Evolutionary conservation across 1,139 yeast species (phyloP).

Genomic region (Geotrichum siamense): DNA sequence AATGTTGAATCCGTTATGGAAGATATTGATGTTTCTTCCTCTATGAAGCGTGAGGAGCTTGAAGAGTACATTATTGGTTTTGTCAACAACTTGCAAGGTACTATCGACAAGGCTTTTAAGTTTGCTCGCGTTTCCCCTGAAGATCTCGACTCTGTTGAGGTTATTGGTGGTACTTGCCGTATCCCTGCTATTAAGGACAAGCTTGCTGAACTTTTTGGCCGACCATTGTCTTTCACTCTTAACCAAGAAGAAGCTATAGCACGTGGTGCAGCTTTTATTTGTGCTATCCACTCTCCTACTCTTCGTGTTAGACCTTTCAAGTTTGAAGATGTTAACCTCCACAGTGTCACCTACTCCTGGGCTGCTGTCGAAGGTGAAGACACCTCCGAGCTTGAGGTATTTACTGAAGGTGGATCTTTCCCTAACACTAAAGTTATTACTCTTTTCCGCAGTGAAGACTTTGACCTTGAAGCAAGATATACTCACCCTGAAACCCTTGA

Average conservation of each 20-base stretch:
- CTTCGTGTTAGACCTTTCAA: conserved; percentile 98
- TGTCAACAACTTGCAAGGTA: conserved; percentile 64
- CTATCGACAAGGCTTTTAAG: conserved; percentile 74
- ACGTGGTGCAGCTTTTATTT: conserved; percentile 97
- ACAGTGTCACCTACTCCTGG: conserved; percentile 94
- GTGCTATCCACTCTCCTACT: conserved; percentile 99
- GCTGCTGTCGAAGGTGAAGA: conserved; percentile 86
- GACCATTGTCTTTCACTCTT: conserved; percentile 85
- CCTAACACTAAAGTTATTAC: conserved; percentile 96
- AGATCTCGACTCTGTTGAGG: conserved; percentile 85
- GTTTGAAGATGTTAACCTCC: conserved; percentile 89
- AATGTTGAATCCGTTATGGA: conserved; percentile 94
- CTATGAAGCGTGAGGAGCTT: conserved; percentile 83
- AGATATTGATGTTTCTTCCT: conserved; percentile 90
- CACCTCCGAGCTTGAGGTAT: conserved; percentile 88
- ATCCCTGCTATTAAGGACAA: conserved; percentile 86
- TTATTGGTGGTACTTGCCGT: conserved; percentile 98
- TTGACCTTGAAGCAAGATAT: conserved; percentile 79
- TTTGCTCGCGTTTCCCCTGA: conserved; percentile 65
- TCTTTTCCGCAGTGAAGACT: conserved; percentile 84
- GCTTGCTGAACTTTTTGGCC: conserved; percentile 73
- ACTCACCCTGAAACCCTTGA: conserved; percentile 71
- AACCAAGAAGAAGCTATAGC: conserved; percentile 99
- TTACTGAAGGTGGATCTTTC: conserved; percentile 88
- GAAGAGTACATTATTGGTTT: conserved; percentile 84